phyloP scores from a whole-genome alignment of 2,329 filamentous ascomycete genomes.

The Nemania sp. region DNA sequence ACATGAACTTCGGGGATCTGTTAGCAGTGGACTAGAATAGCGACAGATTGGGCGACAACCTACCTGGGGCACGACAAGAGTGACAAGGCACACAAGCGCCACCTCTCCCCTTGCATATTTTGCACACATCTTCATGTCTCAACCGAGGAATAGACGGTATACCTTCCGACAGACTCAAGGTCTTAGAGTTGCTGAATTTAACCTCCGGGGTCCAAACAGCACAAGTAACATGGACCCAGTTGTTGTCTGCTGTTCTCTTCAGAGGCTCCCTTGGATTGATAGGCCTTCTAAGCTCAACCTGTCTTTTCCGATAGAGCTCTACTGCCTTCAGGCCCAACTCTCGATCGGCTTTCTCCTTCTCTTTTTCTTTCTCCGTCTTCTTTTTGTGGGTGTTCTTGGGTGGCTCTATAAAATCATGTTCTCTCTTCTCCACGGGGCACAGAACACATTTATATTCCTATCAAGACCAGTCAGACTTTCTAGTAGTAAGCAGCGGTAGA shows the following conservation, averaged over 20 bases:
- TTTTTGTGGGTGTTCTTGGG: conserved; percentile 86
- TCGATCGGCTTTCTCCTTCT: conserved; percentile 83
- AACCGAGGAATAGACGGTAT: conserved; percentile 78
- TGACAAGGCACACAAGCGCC: conserved; percentile 87
- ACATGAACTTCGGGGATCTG: conserved; percentile 68
- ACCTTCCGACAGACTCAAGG: conserved; percentile 85
- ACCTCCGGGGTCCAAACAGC: conserved; percentile 91
- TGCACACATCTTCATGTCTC: conserved; percentile 78
- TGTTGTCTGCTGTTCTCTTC: conserved; percentile 93
- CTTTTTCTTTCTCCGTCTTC: conserved; percentile 82
- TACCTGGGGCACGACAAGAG: conserved; percentile 64
- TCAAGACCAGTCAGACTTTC: conserved; percentile 37
- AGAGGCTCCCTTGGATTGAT: conserved; percentile 84
- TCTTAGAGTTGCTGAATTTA: conserved; percentile 84
- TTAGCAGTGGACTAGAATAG: conserved; percentile 42
- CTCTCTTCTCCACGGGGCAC: conserved; percentile 81
- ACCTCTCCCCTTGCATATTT: conserved; percentile 74
- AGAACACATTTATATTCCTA: conserved; percentile 90
- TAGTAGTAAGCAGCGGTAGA: conserved; percentile 1
- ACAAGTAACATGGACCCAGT: conserved; percentile 96
- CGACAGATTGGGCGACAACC: conserved; percentile 26
- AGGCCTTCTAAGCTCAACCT: conserved; percentile 83
- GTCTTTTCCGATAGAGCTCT: conserved; percentile 80
- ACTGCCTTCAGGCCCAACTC: conserved; percentile 80
- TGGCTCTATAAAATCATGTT: conserved; percentile 82